A percentile compares a stretch with the other conserved stretches of the same genome.
phyloP scores from a whole-genome alignment of 139 green algal genomes.

The Coelastrella sp. region DNA sequence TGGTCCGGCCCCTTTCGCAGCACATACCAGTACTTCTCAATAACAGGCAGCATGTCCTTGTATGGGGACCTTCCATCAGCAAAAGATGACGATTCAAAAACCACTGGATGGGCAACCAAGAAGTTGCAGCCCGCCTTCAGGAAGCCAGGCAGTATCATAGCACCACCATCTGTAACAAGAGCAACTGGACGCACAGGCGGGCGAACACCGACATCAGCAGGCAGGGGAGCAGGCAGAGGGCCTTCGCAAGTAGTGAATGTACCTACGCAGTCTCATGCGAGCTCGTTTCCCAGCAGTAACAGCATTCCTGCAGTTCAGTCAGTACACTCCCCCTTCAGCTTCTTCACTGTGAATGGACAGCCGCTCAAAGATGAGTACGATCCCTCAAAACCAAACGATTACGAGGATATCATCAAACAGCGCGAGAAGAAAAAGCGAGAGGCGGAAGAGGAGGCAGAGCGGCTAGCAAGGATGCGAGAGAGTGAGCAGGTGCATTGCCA shows the following conservation, averaged over 20 bases:
- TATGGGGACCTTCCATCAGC: slow-evolving; percentile 71
- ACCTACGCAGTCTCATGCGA: neutral
- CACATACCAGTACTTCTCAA: neutral
- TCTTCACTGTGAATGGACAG: slow-evolving; percentile 38
- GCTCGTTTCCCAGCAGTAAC: neutral
- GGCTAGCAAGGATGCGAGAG: slow-evolving; percentile 73
- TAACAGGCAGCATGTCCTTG: slow-evolving; percentile 50
- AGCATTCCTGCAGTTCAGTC: neutral
- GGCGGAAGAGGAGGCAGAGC: slow-evolving; percentile 80
- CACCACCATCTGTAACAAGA: slow-evolving; percentile 22
- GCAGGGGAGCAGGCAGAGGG: slow-evolving; percentile 46
- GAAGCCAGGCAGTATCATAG: slow-evolving; percentile 30
- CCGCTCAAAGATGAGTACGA: slow-evolving; percentile 87
- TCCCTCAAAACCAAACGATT: slow-evolving; percentile 91
- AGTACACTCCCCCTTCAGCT: slow-evolving; percentile 31
- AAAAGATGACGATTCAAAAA: slow-evolving; percentile 45
- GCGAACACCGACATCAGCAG: slow-evolving; percentile 28
- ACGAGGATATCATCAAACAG: slow-evolving; percentile 65
- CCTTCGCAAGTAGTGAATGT: neutral
- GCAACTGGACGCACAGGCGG: neutral
- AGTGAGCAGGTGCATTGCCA: slow-evolving; percentile 61
- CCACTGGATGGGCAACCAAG: slow-evolving; percentile 14
- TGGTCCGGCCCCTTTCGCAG: neutral
- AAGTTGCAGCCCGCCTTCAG: slow-evolving; percentile 48
- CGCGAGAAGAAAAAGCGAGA: slow-evolving; percentile 54